phyloP scores from a whole-genome alignment of 75 land plant genomes.

The Picea sitchensis region DNA sequence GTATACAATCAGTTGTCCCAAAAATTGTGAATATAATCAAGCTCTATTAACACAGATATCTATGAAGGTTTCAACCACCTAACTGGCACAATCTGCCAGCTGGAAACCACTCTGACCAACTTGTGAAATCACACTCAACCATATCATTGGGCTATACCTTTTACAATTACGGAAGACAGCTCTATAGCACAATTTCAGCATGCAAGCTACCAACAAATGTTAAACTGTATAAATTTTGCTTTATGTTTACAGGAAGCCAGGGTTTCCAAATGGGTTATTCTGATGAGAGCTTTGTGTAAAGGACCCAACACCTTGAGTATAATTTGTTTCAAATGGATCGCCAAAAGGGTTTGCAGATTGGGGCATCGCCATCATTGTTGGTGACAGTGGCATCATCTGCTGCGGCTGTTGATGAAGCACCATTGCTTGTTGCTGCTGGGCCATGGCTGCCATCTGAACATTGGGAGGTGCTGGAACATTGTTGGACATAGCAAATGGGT shows the following conservation, averaged over 20 bases:
- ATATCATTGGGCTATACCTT: no score
- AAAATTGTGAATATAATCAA: no score
- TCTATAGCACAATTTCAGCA: no score
- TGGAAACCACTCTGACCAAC: no score
- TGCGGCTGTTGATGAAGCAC: constrained; percentile 59
- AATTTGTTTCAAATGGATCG: constrained; percentile 31
- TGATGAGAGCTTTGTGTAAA: constrained; percentile 19
- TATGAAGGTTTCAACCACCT: no score
- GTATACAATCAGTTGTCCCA: no score
- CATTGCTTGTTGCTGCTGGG: constrained; percentile 74
- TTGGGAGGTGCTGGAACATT: constrained; percentile 69
- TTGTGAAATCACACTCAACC: no score
- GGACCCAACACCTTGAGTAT: constrained; percentile 3
- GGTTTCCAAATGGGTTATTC: constrained; percentile 52
- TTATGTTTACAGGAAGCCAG: constrained; percentile 32
- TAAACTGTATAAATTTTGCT: no score
- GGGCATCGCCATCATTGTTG: constrained; percentile 13
- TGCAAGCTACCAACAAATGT: no score
- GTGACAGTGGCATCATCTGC: constrained; percentile 27
- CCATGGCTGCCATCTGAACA: constrained; percentile 90
- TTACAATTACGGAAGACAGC: no score
- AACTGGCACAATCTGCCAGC: no score
- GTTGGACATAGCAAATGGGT: constrained; percentile 79
- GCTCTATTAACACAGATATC: no score
- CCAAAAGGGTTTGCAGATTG: constrained; percentile 49